Evolutionary conservation across 2,329 filamentous ascomycete species (phyloP).

Genomic region (Leptodontidium sp.): DNA sequence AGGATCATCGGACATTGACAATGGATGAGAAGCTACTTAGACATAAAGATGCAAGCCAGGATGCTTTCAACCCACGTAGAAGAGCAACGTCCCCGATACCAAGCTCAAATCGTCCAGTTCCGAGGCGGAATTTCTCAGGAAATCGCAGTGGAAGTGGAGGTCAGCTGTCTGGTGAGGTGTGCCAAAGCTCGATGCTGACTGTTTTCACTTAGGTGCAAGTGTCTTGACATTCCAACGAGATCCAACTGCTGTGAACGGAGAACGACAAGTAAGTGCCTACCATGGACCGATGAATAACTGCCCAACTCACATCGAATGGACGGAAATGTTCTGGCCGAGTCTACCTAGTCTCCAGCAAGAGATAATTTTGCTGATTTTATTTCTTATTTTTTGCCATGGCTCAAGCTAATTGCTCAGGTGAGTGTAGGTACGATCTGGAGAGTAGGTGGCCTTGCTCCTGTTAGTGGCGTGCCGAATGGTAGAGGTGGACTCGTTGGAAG

Average conservation of each 20-base stretch:
- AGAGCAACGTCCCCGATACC: slow-evolving; percentile 40
- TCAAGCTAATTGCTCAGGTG: slow-evolving; percentile 51
- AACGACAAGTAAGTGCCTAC: slow-evolving; percentile 43
- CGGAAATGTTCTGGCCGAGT: not conserved
- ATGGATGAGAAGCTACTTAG: slow-evolving; percentile 56
- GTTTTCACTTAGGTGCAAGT: slow-evolving; percentile 38
- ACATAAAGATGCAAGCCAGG: slow-evolving; percentile 52
- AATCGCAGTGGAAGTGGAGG: slow-evolving; percentile 42
- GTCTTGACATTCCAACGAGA: slow-evolving; percentile 45
- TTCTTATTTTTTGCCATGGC: not conserved
- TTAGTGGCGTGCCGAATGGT: slow-evolving; percentile 66
- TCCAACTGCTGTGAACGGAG: slow-evolving; percentile 37
- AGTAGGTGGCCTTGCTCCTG: slow-evolving; percentile 74
- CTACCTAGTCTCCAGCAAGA: no score
- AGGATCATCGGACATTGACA: slow-evolving; percentile 54
- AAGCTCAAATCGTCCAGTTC: slow-evolving; percentile 26
- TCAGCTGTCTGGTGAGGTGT: slow-evolving; percentile 6
- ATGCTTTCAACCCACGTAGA: slow-evolving; percentile 60
- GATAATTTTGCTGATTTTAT: no score
- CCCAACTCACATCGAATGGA: not conserved
- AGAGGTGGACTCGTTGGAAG: slow-evolving; percentile 71
- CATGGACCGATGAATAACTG: not conserved
- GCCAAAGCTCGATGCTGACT: not conserved
- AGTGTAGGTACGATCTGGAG: slow-evolving; percentile 79
- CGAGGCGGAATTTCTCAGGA: slow-evolving; percentile 36